These are phyloP conservation scores for Coemansia sp. DNA, from an alignment of 192 early-diverging fungal species.

Conservation along the genomic window DNA sequence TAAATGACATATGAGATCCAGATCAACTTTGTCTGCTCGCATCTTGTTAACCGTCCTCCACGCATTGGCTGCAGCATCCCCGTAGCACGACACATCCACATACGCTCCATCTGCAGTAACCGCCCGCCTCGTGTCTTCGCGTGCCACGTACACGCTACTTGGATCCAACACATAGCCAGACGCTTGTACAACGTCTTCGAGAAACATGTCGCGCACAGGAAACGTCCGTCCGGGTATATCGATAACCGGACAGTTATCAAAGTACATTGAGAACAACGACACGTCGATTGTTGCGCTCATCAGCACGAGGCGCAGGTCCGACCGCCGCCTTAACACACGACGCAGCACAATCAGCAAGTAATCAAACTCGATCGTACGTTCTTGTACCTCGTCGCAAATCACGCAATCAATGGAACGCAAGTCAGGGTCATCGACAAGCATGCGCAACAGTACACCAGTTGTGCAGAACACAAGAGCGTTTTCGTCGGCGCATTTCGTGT, in stretches of 20 bases:
- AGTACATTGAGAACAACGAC: constrained; percentile 75
- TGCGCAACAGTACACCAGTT: constrained; percentile 61
- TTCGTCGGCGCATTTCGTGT: constrained; percentile 50
- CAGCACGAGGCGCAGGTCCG: background rate
- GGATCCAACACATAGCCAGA: background rate
- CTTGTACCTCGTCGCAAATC: constrained; percentile 88
- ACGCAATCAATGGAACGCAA: constrained; percentile 38
- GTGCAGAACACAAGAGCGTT: constrained; percentile 69
- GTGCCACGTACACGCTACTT: background rate
- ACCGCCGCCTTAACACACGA: constrained; percentile 33
- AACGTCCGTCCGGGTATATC: constrained; percentile 71
- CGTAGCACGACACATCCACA: background rate
- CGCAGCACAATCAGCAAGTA: constrained; percentile 76
- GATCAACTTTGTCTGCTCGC: background rate
- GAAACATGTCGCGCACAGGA: constrained; percentile 59
- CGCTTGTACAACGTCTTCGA: constrained; percentile 26
- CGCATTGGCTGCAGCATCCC: background rate
- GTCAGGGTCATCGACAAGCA: constrained; percentile 38
- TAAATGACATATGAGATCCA: background rate
- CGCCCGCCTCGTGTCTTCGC: background rate
- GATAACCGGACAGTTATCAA: constrained; percentile 61
- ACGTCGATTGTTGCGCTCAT: constrained; percentile 92
- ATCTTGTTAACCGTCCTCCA: background rate
- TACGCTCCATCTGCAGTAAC: background rate
- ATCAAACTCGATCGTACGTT: constrained; percentile 74